Evolutionary conservation across 805 yeast genomes (phyloP).

Genomic region (Millerago galiae): DNA sequence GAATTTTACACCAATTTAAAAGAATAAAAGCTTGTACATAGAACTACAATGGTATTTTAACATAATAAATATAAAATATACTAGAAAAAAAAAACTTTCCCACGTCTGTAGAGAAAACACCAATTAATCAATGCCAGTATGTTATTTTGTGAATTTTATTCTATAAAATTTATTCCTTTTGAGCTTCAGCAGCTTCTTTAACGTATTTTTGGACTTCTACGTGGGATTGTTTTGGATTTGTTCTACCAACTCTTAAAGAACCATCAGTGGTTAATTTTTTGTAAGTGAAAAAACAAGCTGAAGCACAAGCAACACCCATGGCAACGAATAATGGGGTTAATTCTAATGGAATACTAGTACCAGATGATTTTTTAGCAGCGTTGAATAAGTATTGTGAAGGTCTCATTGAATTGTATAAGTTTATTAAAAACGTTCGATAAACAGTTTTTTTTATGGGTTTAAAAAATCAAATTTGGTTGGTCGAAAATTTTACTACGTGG

Average conservation of each 20-base stretch:
- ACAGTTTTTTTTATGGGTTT: conserved; percentile 1
- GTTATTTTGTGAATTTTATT: neutral
- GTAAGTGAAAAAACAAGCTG: conserved; percentile 45
- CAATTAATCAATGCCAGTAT: conserved; percentile 4
- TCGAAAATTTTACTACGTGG: neutral
- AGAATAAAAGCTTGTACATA: conserved; percentile 17
- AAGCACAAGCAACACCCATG: conserved; percentile 45
- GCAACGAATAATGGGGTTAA: conserved; percentile 53
- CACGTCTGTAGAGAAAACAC: neutral
- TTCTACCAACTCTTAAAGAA: conserved; percentile 44
- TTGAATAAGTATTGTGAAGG: conserved; percentile 39
- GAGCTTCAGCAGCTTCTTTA: conserved; percentile 10
- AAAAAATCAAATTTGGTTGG: conserved; percentile 14
- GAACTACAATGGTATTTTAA: neutral
- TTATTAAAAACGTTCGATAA: neutral
- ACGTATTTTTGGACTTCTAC: conserved; percentile 22
- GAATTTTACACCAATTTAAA: conserved; percentile 68
- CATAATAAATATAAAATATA: neutral
- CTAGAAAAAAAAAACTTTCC: neutral
- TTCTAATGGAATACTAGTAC: conserved; percentile 42
- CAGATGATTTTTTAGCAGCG: conserved; percentile 35
- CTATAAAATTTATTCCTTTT: neutral
- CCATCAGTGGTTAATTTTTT: conserved; percentile 44
- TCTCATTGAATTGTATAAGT: conserved; percentile 34
- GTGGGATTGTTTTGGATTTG: conserved; percentile 31